These are phyloP conservation scores for Coniochaeta sp. DNA, from an alignment of 2,329 filamentous ascomycete genomes.

Conservation along the genomic window DNA sequence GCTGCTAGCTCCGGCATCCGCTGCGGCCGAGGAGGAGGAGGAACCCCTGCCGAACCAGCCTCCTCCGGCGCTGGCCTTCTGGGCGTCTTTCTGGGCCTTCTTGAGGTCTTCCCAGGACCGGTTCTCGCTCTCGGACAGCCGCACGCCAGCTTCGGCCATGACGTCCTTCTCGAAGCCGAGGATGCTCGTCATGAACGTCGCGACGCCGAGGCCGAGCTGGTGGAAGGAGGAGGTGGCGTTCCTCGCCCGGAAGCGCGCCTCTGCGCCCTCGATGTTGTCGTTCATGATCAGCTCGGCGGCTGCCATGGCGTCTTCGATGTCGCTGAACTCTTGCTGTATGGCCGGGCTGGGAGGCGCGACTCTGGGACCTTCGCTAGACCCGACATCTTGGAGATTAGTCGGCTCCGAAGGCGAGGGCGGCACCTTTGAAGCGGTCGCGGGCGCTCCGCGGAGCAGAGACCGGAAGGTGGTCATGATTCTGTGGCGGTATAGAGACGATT, in stretches of 20 bases:
- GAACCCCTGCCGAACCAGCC: conserved; percentile 15
- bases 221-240: conserved; percentile 82
- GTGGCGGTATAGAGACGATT: not conserved
- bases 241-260: conserved; percentile 63
- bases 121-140: conserved; percentile 68
- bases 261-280: conserved; percentile 82
- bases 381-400: not conserved
- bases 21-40: too few relatives aligned
- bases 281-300: conserved; percentile 73
- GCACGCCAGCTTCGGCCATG: conserved; percentile 72
- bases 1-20: conserved; percentile 12
- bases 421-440: not conserved
- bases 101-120: conserved; percentile 70
- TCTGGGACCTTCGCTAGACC: conserved; percentile 7
- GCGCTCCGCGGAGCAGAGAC: not conserved
- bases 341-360: conserved; percentile 6
- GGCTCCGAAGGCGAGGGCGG: not conserved
- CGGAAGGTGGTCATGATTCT: not conserved
- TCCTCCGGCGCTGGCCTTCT: conserved; percentile 11
- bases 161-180: conserved; percentile 88
- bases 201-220: conserved; percentile 71
- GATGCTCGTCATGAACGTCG: conserved; percentile 78
- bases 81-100: conserved; percentile 59
- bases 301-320: conserved; percentile 53
- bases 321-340: conserved; percentile 34